Base-by-base conservation (phyloP, 805 yeast species). In the Candida silvatica region DNA sequence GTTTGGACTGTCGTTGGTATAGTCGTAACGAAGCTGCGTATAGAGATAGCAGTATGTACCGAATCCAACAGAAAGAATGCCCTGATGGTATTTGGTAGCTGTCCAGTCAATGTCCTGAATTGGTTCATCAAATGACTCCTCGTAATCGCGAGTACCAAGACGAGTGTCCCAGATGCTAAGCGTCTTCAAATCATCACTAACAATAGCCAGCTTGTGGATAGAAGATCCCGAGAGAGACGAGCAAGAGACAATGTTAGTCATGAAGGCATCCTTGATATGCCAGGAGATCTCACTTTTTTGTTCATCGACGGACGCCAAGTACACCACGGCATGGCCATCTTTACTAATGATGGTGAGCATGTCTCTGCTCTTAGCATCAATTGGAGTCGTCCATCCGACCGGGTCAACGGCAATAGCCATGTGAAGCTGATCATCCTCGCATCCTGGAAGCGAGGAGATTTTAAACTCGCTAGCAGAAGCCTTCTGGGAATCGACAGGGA, bases 51-150 rank as follows among this genome's bases (percentile, higher is more conserved):
- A 82, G 39, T 66, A 63, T 7, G 71, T 61, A 5, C 65, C 61
- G 46, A 85, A 88, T 0, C 96, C 96, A 26, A 87, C 77, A 0
- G 95, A 80, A 20, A 88, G 61, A 5, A 88, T 73, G 28, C 87
- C 80, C 49, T 78, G 84, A 24, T 74, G 71, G 38, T 62, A 67
- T 9, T 64, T 65, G 2, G 80, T 76, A 35, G 80, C 71, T 0
- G 95, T 82, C 97, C 97, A 88, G 57, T 88, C 97, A 19, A 88
- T 62, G 52, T 87, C 96, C 17, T 66, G 56, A 6, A 87, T 74
- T 4, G 38, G 27, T 8, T 48, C 48, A 2, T 56, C 51, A 40
- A 64, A 70, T 2, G 42, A 37, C 43, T 74, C 76, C 29, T 62
- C 64, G 45, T 72, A 81, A 50, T 83, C 95, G 35, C 84, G 56